Evolutionary conservation across 306 rosid species (phyloP), one percentile per base, ranked within the genome.

Genomic region (Sesbania bispinosa): DNA sequence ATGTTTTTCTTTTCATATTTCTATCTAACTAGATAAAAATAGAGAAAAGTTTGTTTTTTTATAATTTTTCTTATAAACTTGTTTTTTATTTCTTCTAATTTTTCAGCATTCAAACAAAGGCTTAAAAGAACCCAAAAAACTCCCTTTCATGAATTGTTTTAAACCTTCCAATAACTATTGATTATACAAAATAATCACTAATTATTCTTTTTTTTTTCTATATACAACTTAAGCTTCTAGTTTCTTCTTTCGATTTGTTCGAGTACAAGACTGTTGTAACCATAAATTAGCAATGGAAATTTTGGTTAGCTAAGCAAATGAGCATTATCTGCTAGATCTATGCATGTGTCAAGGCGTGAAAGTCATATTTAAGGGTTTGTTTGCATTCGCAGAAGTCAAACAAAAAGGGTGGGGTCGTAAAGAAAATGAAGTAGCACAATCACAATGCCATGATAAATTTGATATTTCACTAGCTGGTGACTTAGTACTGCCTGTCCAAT

Each of bases 341-440:
- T 58, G 51, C 42, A 47, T 30, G 21, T 52, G 47, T 23, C 1
- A 38, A 32, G 62, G 69, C 69, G 41, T 18, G 27, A 51, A 60
- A 79, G 70, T 67, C 79, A 41, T 51, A 51, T 70, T 42, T 70
- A 59, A 64, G 11, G 14, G 19, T 35, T 69, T 71, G 66, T 51
- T 71, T 66, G 73, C 72, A 52, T 71, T 52, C 27, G 4, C 35
- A 59, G 0, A 74, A 79, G 81, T 79, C 87, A 79, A 83, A 73
- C 60, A 52, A 75, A 75, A 63, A 52, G 21, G 63, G 36, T 33
- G 43, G 79, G 69, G 55, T 52, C 46, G 10, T 52, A 74, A 52
- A 33, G 70, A 46, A n/a, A 79, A 57, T 24, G 47, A 74, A 68
- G 64, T 11, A 63, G 32, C 65, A 62, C 35, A 47, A 75, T 50